Conservation (phyloP, 306 rosid species). For the Acacia confusa region DNA sequence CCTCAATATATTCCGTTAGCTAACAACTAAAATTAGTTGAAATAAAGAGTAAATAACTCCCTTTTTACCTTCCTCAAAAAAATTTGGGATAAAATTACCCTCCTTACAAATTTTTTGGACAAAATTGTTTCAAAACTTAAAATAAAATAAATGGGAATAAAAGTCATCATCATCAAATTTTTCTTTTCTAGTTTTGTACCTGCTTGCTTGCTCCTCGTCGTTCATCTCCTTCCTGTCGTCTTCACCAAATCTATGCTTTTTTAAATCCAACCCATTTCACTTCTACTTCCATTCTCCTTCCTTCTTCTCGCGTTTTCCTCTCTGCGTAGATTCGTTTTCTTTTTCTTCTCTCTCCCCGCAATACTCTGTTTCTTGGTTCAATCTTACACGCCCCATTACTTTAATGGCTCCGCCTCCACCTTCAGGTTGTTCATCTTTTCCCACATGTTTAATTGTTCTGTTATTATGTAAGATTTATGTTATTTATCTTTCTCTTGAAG, state of each 20-base stretch:
- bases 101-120: too few species aligned
- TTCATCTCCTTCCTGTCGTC: slow-evolving; percentile 16
- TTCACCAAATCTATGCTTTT: not conserved
- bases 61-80: too few species aligned
- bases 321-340: not conserved
- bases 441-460: not conserved
- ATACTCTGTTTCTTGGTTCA: slow-evolving; percentile 41
- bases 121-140: not conserved
- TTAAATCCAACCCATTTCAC: slow-evolving; percentile 35
- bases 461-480: not conserved
- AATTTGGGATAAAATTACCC: too few species aligned
- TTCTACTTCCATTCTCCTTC: slow-evolving; percentile 35
- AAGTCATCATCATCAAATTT: not conserved
- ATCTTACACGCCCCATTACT: slow-evolving; percentile 8
- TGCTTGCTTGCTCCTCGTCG: not conserved
- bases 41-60: fast-evolving
- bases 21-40: too few species aligned
- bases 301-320: not conserved
- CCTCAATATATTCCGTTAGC: fast-evolving
- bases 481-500: not conserved
- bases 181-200: not conserved
- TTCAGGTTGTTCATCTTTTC: slow-evolving; percentile 49
- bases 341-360: slow-evolving; percentile 21
- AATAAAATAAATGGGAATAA: not conserved
- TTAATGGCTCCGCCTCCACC: slow-evolving; percentile 53